Evolutionary conservation across 2,329 filamentous ascomycete genomes (phyloP).

Genomic region (Fusarium pseudonygamai): DNA sequence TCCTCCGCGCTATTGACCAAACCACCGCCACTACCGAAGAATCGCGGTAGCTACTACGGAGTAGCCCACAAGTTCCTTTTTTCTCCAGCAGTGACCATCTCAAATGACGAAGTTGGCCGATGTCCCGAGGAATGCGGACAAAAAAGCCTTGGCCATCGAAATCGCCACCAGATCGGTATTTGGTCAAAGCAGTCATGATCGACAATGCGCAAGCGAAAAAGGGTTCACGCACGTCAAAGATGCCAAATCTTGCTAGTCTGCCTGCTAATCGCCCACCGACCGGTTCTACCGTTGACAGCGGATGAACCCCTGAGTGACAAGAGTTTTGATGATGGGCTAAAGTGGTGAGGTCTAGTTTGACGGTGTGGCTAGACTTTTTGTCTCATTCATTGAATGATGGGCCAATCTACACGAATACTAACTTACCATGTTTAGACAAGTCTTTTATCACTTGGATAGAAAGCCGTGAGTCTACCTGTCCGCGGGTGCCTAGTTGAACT

Average conservation of each 20-base stretch:
- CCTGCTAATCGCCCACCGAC: slow-evolving; percentile 3
- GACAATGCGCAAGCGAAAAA: background rate
- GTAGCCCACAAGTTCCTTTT: background rate
- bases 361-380: background rate
- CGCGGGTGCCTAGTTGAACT: too few relatives aligned
- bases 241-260: background rate
- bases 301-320: background rate
- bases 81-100: background rate
- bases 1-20: background rate
- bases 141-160: background rate
- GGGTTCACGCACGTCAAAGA: background rate
- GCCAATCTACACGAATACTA: background rate
- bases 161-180: background rate
- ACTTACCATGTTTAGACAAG: too few relatives aligned
- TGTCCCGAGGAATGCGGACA: background rate
- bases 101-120: background rate
- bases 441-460: too few relatives aligned
- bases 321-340: background rate
- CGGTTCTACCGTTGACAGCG: slow-evolving; percentile 21
- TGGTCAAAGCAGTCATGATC: background rate
- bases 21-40: background rate
- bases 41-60: background rate
- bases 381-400: too few relatives aligned
- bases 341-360: background rate
- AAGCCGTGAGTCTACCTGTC: too few relatives aligned